A percentile compares a stretch with the other conserved stretches of the same genome.
These are phyloP conservation scores for Calonectria crousiana DNA, from an alignment of 2,329 filamentous ascomycete species.

Conservation along the genomic window DNA sequence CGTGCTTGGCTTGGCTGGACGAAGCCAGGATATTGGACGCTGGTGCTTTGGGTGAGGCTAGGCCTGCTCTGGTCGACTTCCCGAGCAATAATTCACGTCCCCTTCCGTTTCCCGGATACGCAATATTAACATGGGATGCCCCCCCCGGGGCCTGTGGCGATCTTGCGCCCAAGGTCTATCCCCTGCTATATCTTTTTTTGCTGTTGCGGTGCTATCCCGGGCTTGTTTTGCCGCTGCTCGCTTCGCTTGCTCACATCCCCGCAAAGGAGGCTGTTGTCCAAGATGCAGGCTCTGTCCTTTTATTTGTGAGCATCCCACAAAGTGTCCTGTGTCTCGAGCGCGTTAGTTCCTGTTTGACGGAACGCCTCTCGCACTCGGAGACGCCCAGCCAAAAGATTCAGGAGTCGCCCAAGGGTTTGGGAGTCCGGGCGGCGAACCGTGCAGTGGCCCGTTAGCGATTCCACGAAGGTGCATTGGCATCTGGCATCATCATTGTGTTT, in stretches of 20 bases:
- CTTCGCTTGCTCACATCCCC: conserved; percentile 3
- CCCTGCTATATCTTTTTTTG: conserved; percentile 6
- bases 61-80: conserved; percentile 1
- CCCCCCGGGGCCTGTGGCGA: conserved; percentile 30
- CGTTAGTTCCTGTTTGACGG: background rate
- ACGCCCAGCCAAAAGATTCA: conserved; percentile 5
- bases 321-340: background rate
- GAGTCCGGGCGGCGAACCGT: conserved; percentile 6
- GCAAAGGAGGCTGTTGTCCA: conserved; percentile 16
- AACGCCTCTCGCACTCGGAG: background rate
- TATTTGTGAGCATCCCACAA: conserved; percentile 11
- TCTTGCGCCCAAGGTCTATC: conserved; percentile 27
- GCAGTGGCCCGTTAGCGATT: background rate
- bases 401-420: background rate
- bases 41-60: conserved; percentile 7
- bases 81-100: background rate
- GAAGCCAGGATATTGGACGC: conserved; percentile 6
- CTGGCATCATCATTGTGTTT: conserved; percentile 12
- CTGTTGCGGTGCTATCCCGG: background rate
- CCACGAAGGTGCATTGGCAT: background rate
- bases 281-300: conserved; percentile 14
- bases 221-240: background rate
- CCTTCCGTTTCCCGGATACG: conserved; percentile 5
- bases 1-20: conserved; percentile 8
- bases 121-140: conserved; percentile 40